A percentile compares a stretch with the other conserved stretches of the same genome.
Evolutionary conservation across 1,139 yeast genomes (phyloP).

Genomic region (Diutina scorzettiae): DNA sequence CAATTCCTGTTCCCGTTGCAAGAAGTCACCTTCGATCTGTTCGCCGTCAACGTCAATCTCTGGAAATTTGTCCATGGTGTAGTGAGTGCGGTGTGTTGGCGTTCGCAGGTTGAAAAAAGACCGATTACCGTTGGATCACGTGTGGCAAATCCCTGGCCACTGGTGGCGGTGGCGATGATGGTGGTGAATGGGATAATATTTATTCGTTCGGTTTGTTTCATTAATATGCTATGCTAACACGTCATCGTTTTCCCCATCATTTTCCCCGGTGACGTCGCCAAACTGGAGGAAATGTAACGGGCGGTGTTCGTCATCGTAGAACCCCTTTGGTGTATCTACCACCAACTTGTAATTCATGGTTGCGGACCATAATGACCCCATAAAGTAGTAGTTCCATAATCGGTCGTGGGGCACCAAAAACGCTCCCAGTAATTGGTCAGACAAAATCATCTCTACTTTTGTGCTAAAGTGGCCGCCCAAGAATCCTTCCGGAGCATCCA

Average conservation of each 20-base stretch:
- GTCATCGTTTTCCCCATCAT: neutral
- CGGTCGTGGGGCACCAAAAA: conserved; percentile 79
- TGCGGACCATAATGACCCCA: conserved; percentile 75
- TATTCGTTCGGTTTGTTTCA: no score
- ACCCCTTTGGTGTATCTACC: conserved; percentile 68
- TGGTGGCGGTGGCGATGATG: no score
- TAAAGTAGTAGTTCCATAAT: conserved; percentile 84
- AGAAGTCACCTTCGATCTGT: conserved; percentile 44
- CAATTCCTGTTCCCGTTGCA: conserved; percentile 74
- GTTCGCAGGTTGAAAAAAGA: no score
- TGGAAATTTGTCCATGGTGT: conserved; percentile 61
- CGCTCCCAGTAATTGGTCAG: conserved; percentile 70
- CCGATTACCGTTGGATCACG: no score
- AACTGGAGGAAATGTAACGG: conserved; percentile 57
- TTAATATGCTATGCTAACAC: neutral
- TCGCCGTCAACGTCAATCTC: conserved; percentile 20
- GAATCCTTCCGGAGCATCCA: conserved; percentile 52
- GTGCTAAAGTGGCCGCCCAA: neutral
- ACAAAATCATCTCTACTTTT: conserved; percentile 52
- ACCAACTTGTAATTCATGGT: conserved; percentile 51
- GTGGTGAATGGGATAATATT: no score
- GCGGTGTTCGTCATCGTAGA: conserved; percentile 78
- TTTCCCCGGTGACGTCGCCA: neutral
- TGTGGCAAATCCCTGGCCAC: no score
- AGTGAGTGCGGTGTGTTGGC: conserved; percentile 1